Conservation (phyloP, 768 basidiomycete species). For the Fibroporia radiculosa region DNA sequence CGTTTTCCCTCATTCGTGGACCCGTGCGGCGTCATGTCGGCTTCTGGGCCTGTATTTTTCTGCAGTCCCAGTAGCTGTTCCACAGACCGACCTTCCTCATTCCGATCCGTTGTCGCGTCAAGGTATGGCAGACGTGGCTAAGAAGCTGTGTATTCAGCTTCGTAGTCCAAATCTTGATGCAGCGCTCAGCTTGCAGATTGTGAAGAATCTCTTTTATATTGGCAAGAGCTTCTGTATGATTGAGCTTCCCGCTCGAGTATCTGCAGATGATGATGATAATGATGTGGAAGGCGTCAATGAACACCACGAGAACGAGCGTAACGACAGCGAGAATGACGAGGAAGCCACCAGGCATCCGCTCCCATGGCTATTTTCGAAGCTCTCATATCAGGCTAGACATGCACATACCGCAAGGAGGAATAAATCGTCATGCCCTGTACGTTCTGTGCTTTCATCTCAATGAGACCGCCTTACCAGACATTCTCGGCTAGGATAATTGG, state of each 20-base stretch:
- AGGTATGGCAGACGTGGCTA: slow-evolving; percentile 63
- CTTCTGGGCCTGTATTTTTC: slow-evolving; percentile 67
- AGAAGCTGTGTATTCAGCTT: slow-evolving; percentile 68
- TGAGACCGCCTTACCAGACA: neutral
- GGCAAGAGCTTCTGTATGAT: slow-evolving; percentile 71
- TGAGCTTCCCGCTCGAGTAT: slow-evolving; percentile 16
- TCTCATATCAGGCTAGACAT: slow-evolving; percentile 81
- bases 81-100: slow-evolving; percentile 22
- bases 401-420: slow-evolving; percentile 66
- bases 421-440: slow-evolving; percentile 37
- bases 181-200: slow-evolving; percentile 67
- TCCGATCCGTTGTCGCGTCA: slow-evolving; percentile 41
- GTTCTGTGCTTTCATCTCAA: slow-evolving; percentile 14
- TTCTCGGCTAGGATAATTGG: slow-evolving; percentile 61
- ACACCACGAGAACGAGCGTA: slow-evolving; percentile 21
- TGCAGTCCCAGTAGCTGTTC: slow-evolving; percentile 36
- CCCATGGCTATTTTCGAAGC: slow-evolving; percentile 89
- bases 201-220: slow-evolving; percentile 91
- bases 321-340: slow-evolving; percentile 17
- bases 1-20: slow-evolving; percentile 92
- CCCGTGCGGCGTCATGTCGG: slow-evolving; percentile 72
- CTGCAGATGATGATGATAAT: slow-evolving; percentile 17
- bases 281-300: slow-evolving; percentile 23
- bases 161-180: slow-evolving; percentile 76
- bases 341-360: slow-evolving; percentile 41